phyloP scores from a whole-genome alignment of 2,329 filamentous ascomycete genomes.

The Colletotrichum sp. region DNA sequence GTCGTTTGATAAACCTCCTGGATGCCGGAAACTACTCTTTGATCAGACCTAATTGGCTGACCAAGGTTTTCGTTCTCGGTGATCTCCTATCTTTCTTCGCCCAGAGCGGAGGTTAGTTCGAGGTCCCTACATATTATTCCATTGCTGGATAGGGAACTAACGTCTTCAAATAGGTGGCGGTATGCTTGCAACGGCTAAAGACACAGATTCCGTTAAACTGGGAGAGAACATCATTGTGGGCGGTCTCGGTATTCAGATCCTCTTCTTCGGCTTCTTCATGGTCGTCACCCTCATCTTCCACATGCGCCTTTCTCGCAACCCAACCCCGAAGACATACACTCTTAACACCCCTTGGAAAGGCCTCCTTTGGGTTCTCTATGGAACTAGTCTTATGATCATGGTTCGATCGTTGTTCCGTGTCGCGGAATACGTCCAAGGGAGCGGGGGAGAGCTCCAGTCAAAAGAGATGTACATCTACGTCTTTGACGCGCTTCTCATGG shows the following conservation, averaged over 20 bases:
- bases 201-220: slow-evolving; percentile 6
- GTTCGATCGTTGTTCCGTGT: slow-evolving; percentile 46
- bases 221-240: slow-evolving; percentile 55
- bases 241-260: slow-evolving; percentile 58
- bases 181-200: slow-evolving; percentile 28
- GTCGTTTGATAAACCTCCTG: slow-evolving; percentile 44
- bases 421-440: slow-evolving; percentile 44
- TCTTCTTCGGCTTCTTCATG: slow-evolving; percentile 62
- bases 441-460: slow-evolving; percentile 34
- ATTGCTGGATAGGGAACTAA: neutral
- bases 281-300: slow-evolving; percentile 53
- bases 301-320: slow-evolving; percentile 26
- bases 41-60: slow-evolving; percentile 46
- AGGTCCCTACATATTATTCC: no score
- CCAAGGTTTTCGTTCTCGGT: slow-evolving; percentile 58
- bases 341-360: slow-evolving; percentile 33
- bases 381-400: slow-evolving; percentile 37
- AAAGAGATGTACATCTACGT: slow-evolving; percentile 42
- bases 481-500: slow-evolving; percentile 43
- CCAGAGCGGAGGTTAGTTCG: slow-evolving; percentile 45
- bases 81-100: slow-evolving; percentile 58
- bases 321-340: slow-evolving; percentile 15
- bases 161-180: neutral
- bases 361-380: slow-evolving; percentile 29
- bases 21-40: slow-evolving; percentile 37